Evolutionary conservation across 1,139 yeast species (phyloP).

Genomic region (Pneumocystis wakefieldiae): DNA sequence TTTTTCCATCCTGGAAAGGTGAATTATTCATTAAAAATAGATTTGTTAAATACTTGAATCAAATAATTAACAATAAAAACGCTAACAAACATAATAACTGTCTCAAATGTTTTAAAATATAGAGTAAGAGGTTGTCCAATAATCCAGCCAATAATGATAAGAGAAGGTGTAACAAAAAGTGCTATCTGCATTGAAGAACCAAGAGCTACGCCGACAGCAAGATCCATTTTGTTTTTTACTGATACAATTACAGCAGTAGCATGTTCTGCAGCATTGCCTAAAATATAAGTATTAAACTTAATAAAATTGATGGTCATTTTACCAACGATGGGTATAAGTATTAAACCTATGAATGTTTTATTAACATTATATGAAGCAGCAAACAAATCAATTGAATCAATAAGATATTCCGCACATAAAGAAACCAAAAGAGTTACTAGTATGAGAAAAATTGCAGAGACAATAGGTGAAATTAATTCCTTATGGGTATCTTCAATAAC

Average conservation of each 20-base stretch:
- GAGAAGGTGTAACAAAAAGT: slow-evolving; percentile 81
- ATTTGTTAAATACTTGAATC: slow-evolving; percentile 24
- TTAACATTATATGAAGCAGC: slow-evolving; percentile 75
- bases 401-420: slow-evolving; percentile 82
- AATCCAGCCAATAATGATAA: slow-evolving; percentile 85
- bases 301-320: neutral
- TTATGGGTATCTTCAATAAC: slow-evolving; percentile 23
- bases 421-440: slow-evolving; percentile 69
- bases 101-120: slow-evolving; percentile 83
- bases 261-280: slow-evolving; percentile 95
- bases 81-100: slow-evolving; percentile 75
- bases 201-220: slow-evolving; percentile 91
- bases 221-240: slow-evolving; percentile 89
- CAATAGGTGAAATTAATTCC: slow-evolving; percentile 18
- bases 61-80: slow-evolving; percentile 78
- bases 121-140: slow-evolving; percentile 85
- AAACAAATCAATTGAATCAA: slow-evolving; percentile 78
- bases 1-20: slow-evolving; percentile 60
- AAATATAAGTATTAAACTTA: neutral
- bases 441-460: slow-evolving; percentile 29
- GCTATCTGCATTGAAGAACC: slow-evolving; percentile 97
- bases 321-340: slow-evolving; percentile 73
- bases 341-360: slow-evolving; percentile 86
- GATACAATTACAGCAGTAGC: slow-evolving; percentile 94
- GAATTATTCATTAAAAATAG: neutral